A percentile compares a stretch with the other conserved stretches of the same genome.
Conservation (phyloP, 2,329 filamentous ascomycete species). For the Venturia aucupariae region DNA sequence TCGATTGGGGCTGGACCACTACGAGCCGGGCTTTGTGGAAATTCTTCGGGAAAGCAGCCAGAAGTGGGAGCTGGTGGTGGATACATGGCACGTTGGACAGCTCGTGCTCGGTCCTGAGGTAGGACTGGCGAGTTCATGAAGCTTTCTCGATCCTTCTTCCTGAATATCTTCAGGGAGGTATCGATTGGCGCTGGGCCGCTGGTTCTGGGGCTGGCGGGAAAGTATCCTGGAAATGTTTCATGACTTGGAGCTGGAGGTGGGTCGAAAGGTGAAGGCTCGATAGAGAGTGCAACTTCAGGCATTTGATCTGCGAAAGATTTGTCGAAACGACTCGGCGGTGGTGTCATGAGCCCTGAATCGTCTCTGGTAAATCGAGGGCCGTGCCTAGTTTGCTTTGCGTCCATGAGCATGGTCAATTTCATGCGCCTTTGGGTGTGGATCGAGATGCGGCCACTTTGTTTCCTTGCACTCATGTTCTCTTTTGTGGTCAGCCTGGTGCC, state of each 20-base stretch:
- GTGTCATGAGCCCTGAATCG: slow-evolving; percentile 5
- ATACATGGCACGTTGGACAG: background rate
- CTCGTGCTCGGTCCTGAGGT: background rate
- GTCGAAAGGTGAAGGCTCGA: background rate
- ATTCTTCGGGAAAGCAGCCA: background rate
- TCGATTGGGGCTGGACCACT: background rate
- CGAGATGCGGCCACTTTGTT: background rate
- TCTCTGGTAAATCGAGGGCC: background rate
- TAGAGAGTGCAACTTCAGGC: background rate
- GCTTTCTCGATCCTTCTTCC: background rate
- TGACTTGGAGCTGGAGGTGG: slow-evolving; percentile 8
- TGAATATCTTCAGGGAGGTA: background rate
- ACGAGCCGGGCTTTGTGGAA: background rate
- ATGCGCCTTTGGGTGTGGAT: background rate
- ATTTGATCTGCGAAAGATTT: slow-evolving; percentile 1
- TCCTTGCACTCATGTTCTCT: background rate
- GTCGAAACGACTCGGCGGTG: background rate
- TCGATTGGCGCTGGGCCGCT: slow-evolving; percentile 3
- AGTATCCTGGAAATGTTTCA: background rate
- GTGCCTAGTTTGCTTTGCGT: background rate
- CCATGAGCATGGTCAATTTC: background rate
- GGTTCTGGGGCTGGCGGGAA: background rate
- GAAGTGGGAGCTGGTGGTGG: background rate
- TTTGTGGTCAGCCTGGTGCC: background rate
- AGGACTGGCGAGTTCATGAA: background rate